phyloP scores from a whole-genome alignment of 768 basidiomycete genomes.

The Rhodotorula kratochvilovae region DNA sequence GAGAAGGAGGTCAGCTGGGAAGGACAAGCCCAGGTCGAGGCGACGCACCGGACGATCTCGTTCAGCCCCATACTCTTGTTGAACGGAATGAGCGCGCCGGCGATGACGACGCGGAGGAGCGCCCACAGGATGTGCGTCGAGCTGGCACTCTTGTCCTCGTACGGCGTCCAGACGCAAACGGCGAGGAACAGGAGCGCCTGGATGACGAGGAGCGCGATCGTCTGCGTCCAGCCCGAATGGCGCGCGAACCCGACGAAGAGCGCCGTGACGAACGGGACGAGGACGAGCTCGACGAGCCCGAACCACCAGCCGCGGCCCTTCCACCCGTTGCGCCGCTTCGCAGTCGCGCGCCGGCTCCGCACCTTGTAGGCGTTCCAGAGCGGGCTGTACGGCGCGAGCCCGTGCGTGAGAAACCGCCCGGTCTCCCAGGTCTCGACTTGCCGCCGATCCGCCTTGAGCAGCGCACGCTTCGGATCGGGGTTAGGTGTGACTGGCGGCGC shows the following conservation, averaged over 20 bases:
- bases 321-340: constrained; percentile 19
- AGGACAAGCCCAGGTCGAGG: not conserved
- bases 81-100: constrained; percentile 32
- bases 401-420: constrained; percentile 57
- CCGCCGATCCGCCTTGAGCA: constrained; percentile 57
- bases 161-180: constrained; percentile 31
- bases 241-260: constrained; percentile 56
- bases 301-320: constrained; percentile 48
- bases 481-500: not conserved
- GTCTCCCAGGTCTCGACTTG: constrained; percentile 50
- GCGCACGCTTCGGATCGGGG: constrained; percentile 41
- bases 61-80: constrained; percentile 30
- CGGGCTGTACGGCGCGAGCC: constrained; percentile 56
- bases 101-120: constrained; percentile 22
- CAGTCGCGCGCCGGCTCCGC: constrained; percentile 10
- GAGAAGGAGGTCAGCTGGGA: not conserved
- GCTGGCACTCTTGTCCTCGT: constrained; percentile 33
- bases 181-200: constrained; percentile 27
- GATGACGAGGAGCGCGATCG: constrained; percentile 27
- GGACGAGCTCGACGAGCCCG: constrained; percentile 59
- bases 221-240: constrained; percentile 31
- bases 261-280: constrained; percentile 63
- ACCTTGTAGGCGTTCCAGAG: constrained; percentile 36
- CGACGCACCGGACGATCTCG: constrained; percentile 32
- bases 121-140: constrained; percentile 30